Evolutionary conservation across 768 basidiomycete genomes (phyloP), one percentile per base, ranked within the genome.

Genomic region (Amanita pseudoporphyria): DNA sequence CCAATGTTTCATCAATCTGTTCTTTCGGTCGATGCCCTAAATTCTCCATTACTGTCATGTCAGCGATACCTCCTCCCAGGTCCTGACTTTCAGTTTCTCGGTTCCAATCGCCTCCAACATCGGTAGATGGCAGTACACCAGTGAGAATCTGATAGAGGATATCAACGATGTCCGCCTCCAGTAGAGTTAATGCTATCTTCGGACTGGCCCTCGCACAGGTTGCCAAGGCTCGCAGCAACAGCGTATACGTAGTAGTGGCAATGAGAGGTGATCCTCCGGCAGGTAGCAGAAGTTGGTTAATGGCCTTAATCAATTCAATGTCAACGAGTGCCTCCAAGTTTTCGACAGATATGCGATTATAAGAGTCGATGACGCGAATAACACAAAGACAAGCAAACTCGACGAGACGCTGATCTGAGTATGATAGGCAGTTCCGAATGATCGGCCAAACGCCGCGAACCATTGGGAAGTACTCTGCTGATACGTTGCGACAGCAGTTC

Each of bases 31-130:
- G 77, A 64, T 97, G 93, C 0, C 92, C 92, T 39, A 99, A 70
- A 63, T 95, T 98, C 67, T 98, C 90, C 83, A 97, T 90, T 22
- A 99, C 91, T 6, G 91, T 86, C 90, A 98, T 93, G 62, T 97
- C 94, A 14, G 90, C 92, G 3, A 94, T 67, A 24, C 91, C 89
- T 39, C 89, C 90, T 24, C 88, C 87, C 1, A 93, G 67, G 9
- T 88, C 89, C 64, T 92, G 89, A 0, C 86, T 83, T 22, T 71
- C 73, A 6, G 56, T 64, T 0, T 77, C 84, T 61, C 85, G 80
- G 52, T 83, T 81, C 39, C 51, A 56, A 52, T 75, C 70, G 22
- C 71, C 75, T 26, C 61, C 66, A 35, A 71, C 68, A 28, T 71
- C 68, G 2, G 76, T 61, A 2, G 91, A 81, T 6, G 95, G 92